A percentile compares a stretch with the other conserved stretches of the same genome.
Evolutionary conservation across 2,329 filamentous ascomycete species (phyloP).

Genomic region (Coniochaeta sp.): DNA sequence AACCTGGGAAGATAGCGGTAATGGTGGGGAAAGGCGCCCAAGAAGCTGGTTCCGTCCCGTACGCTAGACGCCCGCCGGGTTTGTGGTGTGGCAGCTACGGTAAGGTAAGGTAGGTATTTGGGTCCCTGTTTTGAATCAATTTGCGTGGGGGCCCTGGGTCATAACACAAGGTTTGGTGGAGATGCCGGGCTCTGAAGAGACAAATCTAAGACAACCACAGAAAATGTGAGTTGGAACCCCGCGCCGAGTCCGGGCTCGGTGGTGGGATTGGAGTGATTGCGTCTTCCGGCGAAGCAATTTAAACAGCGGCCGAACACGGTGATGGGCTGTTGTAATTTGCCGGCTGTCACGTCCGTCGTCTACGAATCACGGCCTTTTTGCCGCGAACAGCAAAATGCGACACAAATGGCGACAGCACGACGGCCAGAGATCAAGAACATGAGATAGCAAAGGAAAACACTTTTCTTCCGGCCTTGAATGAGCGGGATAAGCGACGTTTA

Average conservation of each 20-base stretch:
- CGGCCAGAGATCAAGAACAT: neutral
- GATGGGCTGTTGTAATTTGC: neutral
- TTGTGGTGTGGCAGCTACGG: neutral
- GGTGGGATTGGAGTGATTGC: neutral
- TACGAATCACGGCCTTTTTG: neutral
- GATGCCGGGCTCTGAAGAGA: too few relatives aligned
- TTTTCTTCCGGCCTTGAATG: neutral
- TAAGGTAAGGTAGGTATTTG: neutral
- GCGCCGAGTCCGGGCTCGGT: neutral
- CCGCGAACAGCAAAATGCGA: neutral
- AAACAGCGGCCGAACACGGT: neutral
- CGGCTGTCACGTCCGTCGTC: neutral
- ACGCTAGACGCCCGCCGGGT: neutral
- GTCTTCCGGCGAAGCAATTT: constrained; percentile 1
- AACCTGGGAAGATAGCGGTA: neutral
- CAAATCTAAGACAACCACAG: too few relatives aligned
- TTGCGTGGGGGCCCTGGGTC: neutral
- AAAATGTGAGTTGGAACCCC: neutral
- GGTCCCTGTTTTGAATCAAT: neutral
- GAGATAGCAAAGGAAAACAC: neutral
- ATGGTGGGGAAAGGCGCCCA: neutral
- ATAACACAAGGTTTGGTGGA: neutral
- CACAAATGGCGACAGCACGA: neutral
- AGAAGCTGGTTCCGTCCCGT: neutral
- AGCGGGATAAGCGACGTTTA: neutral